These are phyloP conservation scores for Spathaspora boniae DNA, from an alignment of 805 yeast genomes.

Conservation along the genomic window DNA sequence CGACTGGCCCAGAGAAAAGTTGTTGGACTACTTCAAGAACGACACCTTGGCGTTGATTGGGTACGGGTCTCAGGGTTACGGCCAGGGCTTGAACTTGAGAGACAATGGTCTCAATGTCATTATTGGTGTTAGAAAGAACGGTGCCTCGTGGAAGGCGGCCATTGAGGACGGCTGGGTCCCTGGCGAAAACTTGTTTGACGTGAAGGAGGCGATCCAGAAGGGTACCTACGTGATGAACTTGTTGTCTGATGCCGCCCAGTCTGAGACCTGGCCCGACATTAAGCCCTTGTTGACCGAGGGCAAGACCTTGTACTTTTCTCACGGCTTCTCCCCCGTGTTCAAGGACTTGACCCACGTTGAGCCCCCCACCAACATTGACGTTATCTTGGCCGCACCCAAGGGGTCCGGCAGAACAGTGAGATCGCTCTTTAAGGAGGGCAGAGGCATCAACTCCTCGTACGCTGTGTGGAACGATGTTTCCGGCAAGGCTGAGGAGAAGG, in stretches of 20 bases:
- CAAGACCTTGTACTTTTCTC: constrained; percentile 97
- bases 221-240: constrained; percentile 98
- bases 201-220: constrained; percentile 84
- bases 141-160: constrained; percentile 99
- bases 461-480: constrained; percentile 99
- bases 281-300: constrained; percentile 93
- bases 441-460: constrained; percentile 99
- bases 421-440: constrained; percentile 98
- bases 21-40: constrained; percentile 93
- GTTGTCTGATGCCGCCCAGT: constrained; percentile 98
- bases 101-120: constrained; percentile 98
- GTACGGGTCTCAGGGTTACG: constrained; percentile 99
- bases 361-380: constrained; percentile 92
- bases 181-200: constrained; percentile 96
- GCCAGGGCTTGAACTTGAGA: constrained; percentile 98
- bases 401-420: constrained; percentile 99
- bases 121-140: constrained; percentile 96
- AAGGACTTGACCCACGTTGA: constrained; percentile 95
- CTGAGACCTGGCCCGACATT: constrained; percentile 90
- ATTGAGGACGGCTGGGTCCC: constrained; percentile 99
- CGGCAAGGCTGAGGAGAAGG: constrained; percentile 99
- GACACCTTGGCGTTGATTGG: constrained; percentile 97
- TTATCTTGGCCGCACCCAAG: constrained; percentile 98
- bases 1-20: constrained; percentile 99
- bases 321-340: constrained; percentile 99